Evolutionary conservation across 306 rosid species (phyloP), one percentile per base, ranked within the genome.

Genomic region (Arachis hypogaea): DNA sequence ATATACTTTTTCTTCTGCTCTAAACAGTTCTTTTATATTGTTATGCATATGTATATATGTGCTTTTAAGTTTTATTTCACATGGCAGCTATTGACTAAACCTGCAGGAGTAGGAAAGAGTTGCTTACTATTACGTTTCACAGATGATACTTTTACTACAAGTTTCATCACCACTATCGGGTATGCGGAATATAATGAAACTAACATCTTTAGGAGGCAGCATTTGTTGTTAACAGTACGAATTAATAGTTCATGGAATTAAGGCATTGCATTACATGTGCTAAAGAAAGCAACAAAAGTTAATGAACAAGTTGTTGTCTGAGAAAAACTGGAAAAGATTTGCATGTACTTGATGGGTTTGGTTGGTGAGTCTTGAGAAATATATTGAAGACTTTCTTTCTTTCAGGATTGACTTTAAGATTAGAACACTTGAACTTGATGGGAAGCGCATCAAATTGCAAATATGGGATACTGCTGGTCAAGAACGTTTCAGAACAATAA

Each of bases 401-500:
- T 65, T 46, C 82, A 78, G 82, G 68, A 72, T 78, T 59, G 82
- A 78, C 58, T 72, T 78, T 42, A 78, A 78, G 82, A 78, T 72
- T 59, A 72, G 74, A 56, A 78, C 77, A 6, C 46, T 78, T 11
- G 82, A 64, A 72, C 12, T 78, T 71, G 82, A 78, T 64, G 77
- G 82, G 4, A 78, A 72, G 55, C 82, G 74, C 78, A 66, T 66
- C 36, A 72, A 78, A 59, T 65, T 78, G 62, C 82, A 78, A 65
- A 78, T 78, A 72, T 72, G 82, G 82, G 82, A 78, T 44, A 78
- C 82, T n/a, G 78, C 82, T 38, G 82, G 78, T 22, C 82, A 78
- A 66, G 82, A 78, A 78, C 82, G 82, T 66, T 78, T 78, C 59
- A 44, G 74, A 56, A 78, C 82, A 38, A 78, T 78, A 40, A 78